Conservation (phyloP, 306 rosid genomes). For the Cajanus cajan region DNA sequence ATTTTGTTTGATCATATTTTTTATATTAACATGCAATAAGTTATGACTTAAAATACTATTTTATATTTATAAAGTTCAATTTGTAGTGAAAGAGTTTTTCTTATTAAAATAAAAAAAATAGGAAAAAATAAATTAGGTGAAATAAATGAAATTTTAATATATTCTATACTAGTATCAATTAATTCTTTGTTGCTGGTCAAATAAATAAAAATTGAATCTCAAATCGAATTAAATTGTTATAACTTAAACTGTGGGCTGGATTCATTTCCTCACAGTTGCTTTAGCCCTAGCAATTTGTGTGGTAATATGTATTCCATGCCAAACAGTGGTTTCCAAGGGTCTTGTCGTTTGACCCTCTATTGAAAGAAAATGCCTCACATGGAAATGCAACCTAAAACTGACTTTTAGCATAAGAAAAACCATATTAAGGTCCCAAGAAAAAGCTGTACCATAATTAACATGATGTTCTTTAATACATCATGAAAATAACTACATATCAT, state of each 20-base stretch:
- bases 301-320: neutral
- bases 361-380: neutral
- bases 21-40: no score
- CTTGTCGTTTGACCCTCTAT: neutral
- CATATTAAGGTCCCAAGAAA: neutral
- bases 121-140: neutral
- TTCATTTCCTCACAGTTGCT: neutral
- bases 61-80: no score
- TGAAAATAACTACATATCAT: neutral
- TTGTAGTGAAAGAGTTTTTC: no score
- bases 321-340: neutral
- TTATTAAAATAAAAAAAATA: no score
- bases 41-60: no score
- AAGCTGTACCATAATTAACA: neutral
- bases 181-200: neutral
- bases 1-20: neutral
- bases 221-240: neutral
- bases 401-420: neutral
- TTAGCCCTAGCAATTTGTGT: neutral
- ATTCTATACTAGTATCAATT: neutral
- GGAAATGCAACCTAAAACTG: neutral
- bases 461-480: neutral
- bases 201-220: neutral
- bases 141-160: neutral
- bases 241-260: no score